Percentiles rank a stretch among this genome's conserved stretches.
These are phyloP conservation scores for Tubosaeta brunneosetosa DNA, from an alignment of 768 basidiomycete species.

Conservation along the genomic window DNA sequence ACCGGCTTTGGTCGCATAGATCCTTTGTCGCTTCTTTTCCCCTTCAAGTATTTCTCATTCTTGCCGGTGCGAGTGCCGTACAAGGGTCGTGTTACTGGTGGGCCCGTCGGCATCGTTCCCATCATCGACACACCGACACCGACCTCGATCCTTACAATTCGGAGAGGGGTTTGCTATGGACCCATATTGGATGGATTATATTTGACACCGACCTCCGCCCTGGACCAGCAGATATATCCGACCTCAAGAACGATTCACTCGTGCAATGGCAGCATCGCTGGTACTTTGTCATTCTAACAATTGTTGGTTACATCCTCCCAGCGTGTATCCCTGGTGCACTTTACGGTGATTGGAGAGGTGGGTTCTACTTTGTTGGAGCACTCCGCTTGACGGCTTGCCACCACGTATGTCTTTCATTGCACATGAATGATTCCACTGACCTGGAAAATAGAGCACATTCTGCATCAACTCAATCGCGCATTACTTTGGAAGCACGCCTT, in stretches of 20 bases:
- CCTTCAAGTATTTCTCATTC: constrained; percentile 64
- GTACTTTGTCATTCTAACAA: constrained; percentile 57
- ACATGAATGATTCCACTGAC: constrained; percentile 1
- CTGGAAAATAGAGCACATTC: constrained; percentile 60
- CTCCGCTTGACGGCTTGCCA: constrained; percentile 71
- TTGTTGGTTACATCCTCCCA: constrained; percentile 72
- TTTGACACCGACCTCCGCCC: constrained; percentile 67
- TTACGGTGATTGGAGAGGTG: constrained; percentile 76
- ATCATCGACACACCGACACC: constrained; percentile 82
- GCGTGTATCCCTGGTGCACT: constrained; percentile 62
- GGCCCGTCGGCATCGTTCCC: constrained; percentile 78
- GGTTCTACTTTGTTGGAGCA: constrained; percentile 72
- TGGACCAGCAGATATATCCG: constrained; percentile 69
- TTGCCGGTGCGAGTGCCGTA: constrained; percentile 76
- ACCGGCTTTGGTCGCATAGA: constrained; percentile 83
- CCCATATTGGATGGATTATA: constrained; percentile 83
- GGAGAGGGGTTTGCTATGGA: constrained; percentile 71
- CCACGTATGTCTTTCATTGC: constrained; percentile 51
- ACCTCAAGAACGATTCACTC: constrained; percentile 63
- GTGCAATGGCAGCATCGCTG: constrained; percentile 75
- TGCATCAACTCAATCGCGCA: constrained; percentile 88
- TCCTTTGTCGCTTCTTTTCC: constrained; percentile 73
- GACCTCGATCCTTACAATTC: constrained; percentile 83
- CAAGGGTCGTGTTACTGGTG: constrained; percentile 89
- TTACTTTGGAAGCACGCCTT: constrained; percentile 75